Percentiles rank a stretch among this genome's conserved stretches.
These are phyloP conservation scores for Hypoxylon rickii DNA, from an alignment of 495 filamentous ascomycete genomes.

Conservation along the genomic window DNA sequence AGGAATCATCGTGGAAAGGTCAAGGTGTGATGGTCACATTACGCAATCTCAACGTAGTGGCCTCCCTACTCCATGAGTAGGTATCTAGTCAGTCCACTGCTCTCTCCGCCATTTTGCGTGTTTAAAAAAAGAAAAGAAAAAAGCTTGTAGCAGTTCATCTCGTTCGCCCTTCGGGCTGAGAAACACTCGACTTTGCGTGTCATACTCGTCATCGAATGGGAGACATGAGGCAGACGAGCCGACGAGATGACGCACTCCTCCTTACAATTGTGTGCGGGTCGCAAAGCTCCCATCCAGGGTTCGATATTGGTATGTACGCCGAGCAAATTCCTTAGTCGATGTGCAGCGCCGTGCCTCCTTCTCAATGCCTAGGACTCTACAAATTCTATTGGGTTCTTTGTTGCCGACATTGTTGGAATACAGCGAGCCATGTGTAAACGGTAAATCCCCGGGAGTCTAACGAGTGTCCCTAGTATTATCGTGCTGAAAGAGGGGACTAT, in stretches of 20 bases:
- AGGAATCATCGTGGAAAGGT: no score
- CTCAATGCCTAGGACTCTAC: no score
- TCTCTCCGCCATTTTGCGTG: neutral
- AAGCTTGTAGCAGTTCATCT: neutral
- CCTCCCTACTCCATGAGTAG: neutral
- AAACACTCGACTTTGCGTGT: neutral
- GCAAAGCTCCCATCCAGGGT: no score
- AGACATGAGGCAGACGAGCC: neutral
- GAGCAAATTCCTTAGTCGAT: no score
- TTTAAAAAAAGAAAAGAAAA: neutral
- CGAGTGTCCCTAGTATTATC: no score
- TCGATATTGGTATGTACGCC: no score
- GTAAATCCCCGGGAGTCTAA: no score
- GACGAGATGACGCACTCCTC: neutral
- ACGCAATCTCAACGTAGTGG: constrained; percentile 1
- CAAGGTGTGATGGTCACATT: constrained; percentile 17
- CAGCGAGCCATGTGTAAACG: no score
- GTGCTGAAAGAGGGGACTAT: no score
- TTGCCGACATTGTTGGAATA: no score
- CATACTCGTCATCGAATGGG: constrained; percentile 6
- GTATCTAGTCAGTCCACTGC: neutral
- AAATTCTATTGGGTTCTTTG: no score
- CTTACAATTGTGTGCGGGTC: neutral
- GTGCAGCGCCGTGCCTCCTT: no score
- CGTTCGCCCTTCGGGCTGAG: neutral